Percentiles rank a stretch among this genome's conserved stretches.
Evolutionary conservation across 768 basidiomycete species (phyloP).

Genomic region (Russula ochroleuca): DNA sequence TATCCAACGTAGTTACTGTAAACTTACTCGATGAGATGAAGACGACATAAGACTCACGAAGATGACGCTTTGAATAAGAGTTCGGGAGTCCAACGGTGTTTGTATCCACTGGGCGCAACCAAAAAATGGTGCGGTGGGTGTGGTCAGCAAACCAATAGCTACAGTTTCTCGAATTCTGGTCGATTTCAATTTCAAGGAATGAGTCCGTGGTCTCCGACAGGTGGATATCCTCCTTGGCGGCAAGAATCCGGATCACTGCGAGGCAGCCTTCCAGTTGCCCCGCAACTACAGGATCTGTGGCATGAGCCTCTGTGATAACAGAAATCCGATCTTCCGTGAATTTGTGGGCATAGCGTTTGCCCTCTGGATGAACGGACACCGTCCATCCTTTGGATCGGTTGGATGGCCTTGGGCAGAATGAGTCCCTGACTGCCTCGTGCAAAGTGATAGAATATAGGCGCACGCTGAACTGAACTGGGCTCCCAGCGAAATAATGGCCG

Average conservation of each 20-base stretch:
- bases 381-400: slow-evolving; percentile 12
- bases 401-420: background rate
- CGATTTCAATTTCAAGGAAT: slow-evolving; percentile 8
- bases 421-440: background rate
- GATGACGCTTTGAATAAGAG: slow-evolving; percentile 1
- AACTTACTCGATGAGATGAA: background rate
- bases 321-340: background rate
- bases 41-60: background rate
- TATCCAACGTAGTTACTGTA: background rate
- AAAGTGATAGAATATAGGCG: background rate
- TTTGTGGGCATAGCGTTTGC: slow-evolving; percentile 9
- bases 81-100: background rate
- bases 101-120: slow-evolving; percentile 2
- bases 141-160: slow-evolving; percentile 21
- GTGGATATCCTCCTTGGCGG: background rate
- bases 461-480: slow-evolving; percentile 7
- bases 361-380: slow-evolving; percentile 12
- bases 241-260: background rate
- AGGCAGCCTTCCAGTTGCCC: background rate
- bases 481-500: background rate
- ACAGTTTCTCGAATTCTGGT: background rate
- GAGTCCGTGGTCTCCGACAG: slow-evolving; percentile 2
- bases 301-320: slow-evolving; percentile 11
- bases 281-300: background rate
- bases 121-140: slow-evolving; percentile 7